Conservation (phyloP, 2,329 filamentous ascomycete genomes). For the Fonsecaea multimorphosa region DNA sequence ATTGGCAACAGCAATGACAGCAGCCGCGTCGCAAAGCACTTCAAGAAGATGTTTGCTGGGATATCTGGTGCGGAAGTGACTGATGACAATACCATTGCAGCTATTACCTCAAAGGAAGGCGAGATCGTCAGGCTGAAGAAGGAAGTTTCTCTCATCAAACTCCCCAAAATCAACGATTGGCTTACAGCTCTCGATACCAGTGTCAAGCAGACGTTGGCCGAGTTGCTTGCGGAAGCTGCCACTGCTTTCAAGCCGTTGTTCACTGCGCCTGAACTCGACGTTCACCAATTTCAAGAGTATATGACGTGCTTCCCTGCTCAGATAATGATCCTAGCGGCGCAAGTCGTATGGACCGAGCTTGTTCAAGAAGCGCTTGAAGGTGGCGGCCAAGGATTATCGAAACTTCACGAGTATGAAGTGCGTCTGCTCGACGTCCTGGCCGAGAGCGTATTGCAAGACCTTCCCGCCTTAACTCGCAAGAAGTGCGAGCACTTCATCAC, state of each 20-base stretch:
- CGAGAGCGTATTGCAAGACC: conserved; percentile 84
- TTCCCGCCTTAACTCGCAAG: conserved; percentile 85
- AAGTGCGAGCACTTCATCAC: conserved; percentile 99
- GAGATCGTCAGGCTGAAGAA: conserved; percentile 87
- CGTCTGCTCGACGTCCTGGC: conserved; percentile 85
- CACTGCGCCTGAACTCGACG: conserved; percentile 71
- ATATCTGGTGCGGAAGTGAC: conserved; percentile 89
- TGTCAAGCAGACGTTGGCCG: conserved; percentile 93
- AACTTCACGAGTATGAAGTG: conserved; percentile 80
- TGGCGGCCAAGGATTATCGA: conserved; percentile 71
- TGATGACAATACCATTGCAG: conserved; percentile 85
- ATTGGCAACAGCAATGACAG: conserved; percentile 99
- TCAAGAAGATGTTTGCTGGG: conserved; percentile 99
- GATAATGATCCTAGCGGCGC: conserved; percentile 91
- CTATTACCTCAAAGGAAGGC: conserved; percentile 93
- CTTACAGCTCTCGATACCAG: conserved; percentile 87
- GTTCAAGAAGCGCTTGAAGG: conserved; percentile 78
- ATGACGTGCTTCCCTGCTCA: conserved; percentile 87
- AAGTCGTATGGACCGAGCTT: conserved; percentile 89
- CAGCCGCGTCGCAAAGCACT: conserved; percentile 93
- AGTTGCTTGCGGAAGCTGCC: conserved; percentile 85
- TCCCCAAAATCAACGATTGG: conserved; percentile 98
- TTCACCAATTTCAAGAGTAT: conserved; percentile 74
- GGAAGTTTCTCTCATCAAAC: conserved; percentile 89
- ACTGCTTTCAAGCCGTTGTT: conserved; percentile 82